Evolutionary conservation across 1,284 basidiomycete genomes (phyloP).

Genomic region (Boletellus deceptivus): DNA sequence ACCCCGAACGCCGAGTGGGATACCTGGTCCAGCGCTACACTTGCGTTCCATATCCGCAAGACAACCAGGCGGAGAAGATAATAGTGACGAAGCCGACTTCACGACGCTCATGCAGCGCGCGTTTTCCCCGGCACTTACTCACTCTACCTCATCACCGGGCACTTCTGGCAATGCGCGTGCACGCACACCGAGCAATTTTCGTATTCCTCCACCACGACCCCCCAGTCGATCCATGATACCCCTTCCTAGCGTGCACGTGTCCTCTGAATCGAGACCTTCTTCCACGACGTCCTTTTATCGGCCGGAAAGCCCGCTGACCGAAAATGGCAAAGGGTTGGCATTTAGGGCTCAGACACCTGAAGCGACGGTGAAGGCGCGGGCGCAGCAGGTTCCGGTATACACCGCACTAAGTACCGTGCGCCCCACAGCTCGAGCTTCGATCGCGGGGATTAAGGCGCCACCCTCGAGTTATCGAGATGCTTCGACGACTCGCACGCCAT

Average conservation of each 20-base stretch:
- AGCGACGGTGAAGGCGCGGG: constrained; percentile 52
- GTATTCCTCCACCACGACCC: constrained; percentile 60
- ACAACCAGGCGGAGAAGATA: constrained; percentile 49
- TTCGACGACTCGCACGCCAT: constrained; percentile 51
- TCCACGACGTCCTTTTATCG: constrained; percentile 69
- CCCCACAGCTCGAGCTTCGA: constrained; percentile 42
- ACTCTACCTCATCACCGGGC: constrained; percentile 38
- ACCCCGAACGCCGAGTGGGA: constrained; percentile 73
- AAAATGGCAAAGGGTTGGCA: constrained; percentile 36
- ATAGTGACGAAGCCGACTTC: constrained; percentile 46
- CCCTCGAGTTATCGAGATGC: constrained; percentile 75
- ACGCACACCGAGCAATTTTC: constrained; percentile 40
- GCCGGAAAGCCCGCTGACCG: constrained; percentile 52
- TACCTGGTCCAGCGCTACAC: constrained; percentile 57
- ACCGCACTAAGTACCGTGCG: constrained; percentile 39
- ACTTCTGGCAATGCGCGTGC: constrained; percentile 31
- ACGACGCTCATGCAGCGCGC: constrained; percentile 55
- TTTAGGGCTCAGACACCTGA: constrained; percentile 70
- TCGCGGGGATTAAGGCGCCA: constrained; percentile 45
- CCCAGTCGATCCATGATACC: constrained; percentile 82
- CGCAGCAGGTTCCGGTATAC: constrained; percentile 54
- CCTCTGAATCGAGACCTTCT: constrained; percentile 65
- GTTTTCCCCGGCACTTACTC: constrained; percentile 58
- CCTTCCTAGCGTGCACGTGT: constrained; percentile 67
- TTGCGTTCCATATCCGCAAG: constrained; percentile 49